Base-by-base conservation (phyloP, 352 stramenopile genomes). In the Aphanomyces stellatus region DNA sequence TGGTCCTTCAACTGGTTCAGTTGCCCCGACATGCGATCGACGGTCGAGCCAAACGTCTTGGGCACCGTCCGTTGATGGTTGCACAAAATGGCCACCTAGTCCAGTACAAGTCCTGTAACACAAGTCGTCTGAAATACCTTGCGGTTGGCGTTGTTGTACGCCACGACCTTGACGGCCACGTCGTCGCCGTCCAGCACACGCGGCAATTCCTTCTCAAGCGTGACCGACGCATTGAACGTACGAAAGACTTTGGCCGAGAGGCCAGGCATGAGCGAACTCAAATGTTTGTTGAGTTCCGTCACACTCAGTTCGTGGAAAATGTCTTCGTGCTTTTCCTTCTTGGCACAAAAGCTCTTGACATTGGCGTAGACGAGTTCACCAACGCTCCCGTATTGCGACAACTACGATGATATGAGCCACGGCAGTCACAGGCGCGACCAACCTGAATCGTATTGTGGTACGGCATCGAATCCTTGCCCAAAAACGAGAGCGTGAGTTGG, bases 61-160 rank as follows among this genome's bases (percentile, higher is more conserved):
- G 96, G 97, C 22, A 99, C 96, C 31, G 97, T 99, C 49, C 93
- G 87, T 75, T 99, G 98, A 80, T 99, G 98, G 82, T 99, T 99
- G 88, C 98, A 99, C 49, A 99, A 76, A 72, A 99, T 99, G 22
- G 98, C 97, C 19, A 99, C 98, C 55, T 64, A 35, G 3, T 4
- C 53, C 22, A 28, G 6, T 37, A 2, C 22, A 41, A 7, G 33
- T 31, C 15, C 3, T 30, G 11, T 27, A 48, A 4, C 15, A 17
- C 53, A 37, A 31, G 31, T 4, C n/a, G 22, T 4, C 25, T 53
- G 19, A 28, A 2, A 10, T 13, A 64, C 55, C 85, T 99, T 96
- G n/a, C 97, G 89, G 82, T 99, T 99, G n/a, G 98, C 98, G 73
- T 98, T 97, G 69, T 99, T 99, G 87, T 99, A 99, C 71, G 96